Percentiles rank a stretch among this genome's conserved stretches.
Conservation (phyloP, 805 yeast genomes). For the Tetrapisispora nanseiensis region DNA sequence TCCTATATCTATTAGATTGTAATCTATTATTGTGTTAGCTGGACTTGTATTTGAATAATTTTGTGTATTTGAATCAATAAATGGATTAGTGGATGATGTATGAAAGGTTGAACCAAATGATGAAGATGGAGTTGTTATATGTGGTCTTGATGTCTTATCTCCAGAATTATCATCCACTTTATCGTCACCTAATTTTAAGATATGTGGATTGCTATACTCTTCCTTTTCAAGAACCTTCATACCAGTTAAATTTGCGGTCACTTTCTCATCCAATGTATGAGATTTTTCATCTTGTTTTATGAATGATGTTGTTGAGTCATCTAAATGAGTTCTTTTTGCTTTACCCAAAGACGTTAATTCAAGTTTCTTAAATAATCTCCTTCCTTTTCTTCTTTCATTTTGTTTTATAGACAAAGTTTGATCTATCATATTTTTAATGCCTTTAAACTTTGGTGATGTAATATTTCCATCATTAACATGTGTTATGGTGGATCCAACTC, state of each 20-base stretch:
- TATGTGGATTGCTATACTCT: not conserved
- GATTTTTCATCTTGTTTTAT: not conserved
- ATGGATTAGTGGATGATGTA: not conserved
- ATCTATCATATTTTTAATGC: slow-evolving; percentile 19
- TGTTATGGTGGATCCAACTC: not conserved
- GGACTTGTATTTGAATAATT: slow-evolving; percentile 1
- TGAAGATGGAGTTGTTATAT: slow-evolving; percentile 1
- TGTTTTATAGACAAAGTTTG: slow-evolving; percentile 20
- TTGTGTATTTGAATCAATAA: not conserved
- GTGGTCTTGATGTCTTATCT: not conserved
- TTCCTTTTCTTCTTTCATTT: slow-evolving; percentile 20
- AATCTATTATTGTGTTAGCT: slow-evolving; percentile 6
- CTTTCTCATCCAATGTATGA: not conserved
- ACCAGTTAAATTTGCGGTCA: not conserved
- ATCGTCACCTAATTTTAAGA: not conserved
- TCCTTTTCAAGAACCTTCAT: no score
- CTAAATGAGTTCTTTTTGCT: slow-evolving; percentile 22
- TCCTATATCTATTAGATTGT: slow-evolving; percentile 26
- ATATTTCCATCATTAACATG: slow-evolving; percentile 5
- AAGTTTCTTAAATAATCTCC: slow-evolving; percentile 19
- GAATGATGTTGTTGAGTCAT: not conserved
- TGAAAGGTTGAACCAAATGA: not conserved
- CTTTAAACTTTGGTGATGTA: slow-evolving; percentile 15
- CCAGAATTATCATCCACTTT: not conserved
- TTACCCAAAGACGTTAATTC: slow-evolving; percentile 24